Evolutionary conservation across 2,329 filamentous ascomycete genomes (phyloP).

Genomic region (Plectosphaerella sp.): DNA sequence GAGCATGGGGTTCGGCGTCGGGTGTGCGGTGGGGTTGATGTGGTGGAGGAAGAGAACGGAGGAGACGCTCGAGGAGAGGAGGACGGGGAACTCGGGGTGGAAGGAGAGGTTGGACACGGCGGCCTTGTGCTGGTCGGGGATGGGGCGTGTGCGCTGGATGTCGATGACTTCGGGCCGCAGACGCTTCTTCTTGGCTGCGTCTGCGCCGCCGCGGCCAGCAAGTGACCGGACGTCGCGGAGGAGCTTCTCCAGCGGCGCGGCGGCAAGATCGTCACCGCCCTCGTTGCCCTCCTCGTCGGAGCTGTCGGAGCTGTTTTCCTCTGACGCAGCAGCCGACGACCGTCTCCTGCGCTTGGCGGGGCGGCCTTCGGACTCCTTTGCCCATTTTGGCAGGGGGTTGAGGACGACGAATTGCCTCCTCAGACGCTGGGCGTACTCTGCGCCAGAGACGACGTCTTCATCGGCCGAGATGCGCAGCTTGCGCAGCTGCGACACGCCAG

Average conservation of each 20-base stretch:
- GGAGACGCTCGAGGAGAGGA: slow-evolving; percentile 83
- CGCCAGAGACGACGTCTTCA: slow-evolving; percentile 82
- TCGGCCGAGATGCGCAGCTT: slow-evolving; percentile 77
- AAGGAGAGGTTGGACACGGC: slow-evolving; percentile 81
- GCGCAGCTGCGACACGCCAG: slow-evolving; percentile 67
- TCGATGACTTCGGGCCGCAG: slow-evolving; percentile 84
- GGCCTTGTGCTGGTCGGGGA: slow-evolving; percentile 72
- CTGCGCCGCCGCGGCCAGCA: slow-evolving; percentile 41
- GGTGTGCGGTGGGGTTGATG: slow-evolving; percentile 69
- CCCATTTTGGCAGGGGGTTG: slow-evolving; percentile 59
- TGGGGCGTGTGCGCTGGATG: slow-evolving; percentile 84
- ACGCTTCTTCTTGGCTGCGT: slow-evolving; percentile 54
- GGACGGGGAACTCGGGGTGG: slow-evolving; percentile 82
- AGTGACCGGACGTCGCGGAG: slow-evolving; percentile 71
- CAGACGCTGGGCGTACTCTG: slow-evolving; percentile 77
- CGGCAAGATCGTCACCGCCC: slow-evolving; percentile 52
- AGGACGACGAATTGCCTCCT: slow-evolving; percentile 68
- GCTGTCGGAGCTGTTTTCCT: slow-evolving; percentile 26
- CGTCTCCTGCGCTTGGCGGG: slow-evolving; percentile 46
- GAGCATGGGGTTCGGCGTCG: slow-evolving; percentile 80
- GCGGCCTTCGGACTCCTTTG: slow-evolving; percentile 42
- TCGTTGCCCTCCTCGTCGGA: slow-evolving; percentile 48
- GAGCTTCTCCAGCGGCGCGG: slow-evolving; percentile 73
- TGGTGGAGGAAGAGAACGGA: slow-evolving; percentile 88
- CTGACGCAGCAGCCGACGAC: slow-evolving; percentile 42